These are phyloP conservation scores for Cunninghamia lanceolata DNA, from an alignment of 75 land plant genomes.

Conservation along the genomic window DNA sequence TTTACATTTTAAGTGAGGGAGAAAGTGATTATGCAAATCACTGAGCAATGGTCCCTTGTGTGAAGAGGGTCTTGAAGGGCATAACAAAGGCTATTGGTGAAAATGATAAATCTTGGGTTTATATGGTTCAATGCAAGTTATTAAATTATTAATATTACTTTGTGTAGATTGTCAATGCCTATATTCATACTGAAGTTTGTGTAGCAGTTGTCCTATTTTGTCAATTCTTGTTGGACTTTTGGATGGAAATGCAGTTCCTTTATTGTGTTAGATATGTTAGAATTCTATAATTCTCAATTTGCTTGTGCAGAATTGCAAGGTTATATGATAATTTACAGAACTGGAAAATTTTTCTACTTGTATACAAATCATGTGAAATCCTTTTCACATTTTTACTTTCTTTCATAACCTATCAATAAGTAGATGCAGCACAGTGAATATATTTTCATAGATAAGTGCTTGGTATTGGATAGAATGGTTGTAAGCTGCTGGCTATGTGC, in stretches of 20 bases:
- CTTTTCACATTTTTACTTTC: neutral
- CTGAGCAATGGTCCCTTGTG: neutral
- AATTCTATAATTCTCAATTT: neutral
- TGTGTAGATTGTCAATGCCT: too few species aligned
- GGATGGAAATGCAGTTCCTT: neutral
- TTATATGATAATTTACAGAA: neutral
- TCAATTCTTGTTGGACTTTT: neutral
- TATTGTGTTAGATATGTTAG: neutral
- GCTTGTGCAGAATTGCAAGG: neutral
- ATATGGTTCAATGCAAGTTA: neutral
- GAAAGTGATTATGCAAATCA: neutral
- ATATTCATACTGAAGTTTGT: neutral
- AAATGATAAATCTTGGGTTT: neutral
- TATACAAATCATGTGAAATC: neutral
- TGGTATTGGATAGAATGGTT: neutral
- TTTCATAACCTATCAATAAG: neutral
- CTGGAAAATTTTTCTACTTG: neutral
- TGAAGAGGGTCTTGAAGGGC: neutral
- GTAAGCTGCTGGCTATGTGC: neutral
- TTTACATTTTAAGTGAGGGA: neutral
- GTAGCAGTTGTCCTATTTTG: neutral
- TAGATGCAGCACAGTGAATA: neutral
- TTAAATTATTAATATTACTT: neutral
- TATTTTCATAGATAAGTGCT: neutral
- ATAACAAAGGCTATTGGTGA: neutral